Evolutionary conservation across 2,329 filamentous ascomycete genomes (phyloP).

Genomic region (Alternaria atra): DNA sequence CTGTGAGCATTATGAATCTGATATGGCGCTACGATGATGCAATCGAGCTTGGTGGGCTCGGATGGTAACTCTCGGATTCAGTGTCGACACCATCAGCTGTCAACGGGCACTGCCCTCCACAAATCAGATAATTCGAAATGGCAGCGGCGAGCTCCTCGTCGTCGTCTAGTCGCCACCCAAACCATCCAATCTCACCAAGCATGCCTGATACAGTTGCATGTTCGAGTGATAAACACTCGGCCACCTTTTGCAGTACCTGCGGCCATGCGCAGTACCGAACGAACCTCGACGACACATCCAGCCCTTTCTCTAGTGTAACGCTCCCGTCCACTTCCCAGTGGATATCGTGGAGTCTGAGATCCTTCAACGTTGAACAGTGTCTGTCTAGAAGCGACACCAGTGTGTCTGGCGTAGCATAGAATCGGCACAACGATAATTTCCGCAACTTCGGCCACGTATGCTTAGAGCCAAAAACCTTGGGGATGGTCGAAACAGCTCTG

Average conservation of each 20-base stretch:
- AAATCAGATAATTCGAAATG: neutral
- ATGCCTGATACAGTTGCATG: constrained; percentile 6
- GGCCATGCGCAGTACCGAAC: neutral
- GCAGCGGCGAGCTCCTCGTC: neutral
- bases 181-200: neutral
- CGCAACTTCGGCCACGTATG: constrained; percentile 15
- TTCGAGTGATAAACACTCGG: neutral
- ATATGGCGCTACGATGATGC: no score
- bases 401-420: constrained; percentile 5
- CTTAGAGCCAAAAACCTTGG: neutral
- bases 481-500: neutral
- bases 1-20: no score
- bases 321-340: neutral
- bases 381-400: constrained; percentile 13
- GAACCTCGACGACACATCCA: neutral
- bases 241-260: neutral
- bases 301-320: neutral
- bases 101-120: constrained; percentile 2
- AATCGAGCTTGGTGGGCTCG: no score
- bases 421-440: constrained; percentile 16
- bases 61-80: neutral
- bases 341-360: constrained; percentile 17
- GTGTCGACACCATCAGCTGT: neutral
- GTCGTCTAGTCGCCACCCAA: neutral
- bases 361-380: constrained; percentile 18